A percentile compares a stretch with the other conserved stretches of the same genome.
These are phyloP conservation scores for Quercus phellos DNA, from an alignment of 331 rosid species.

Conservation along the genomic window DNA sequence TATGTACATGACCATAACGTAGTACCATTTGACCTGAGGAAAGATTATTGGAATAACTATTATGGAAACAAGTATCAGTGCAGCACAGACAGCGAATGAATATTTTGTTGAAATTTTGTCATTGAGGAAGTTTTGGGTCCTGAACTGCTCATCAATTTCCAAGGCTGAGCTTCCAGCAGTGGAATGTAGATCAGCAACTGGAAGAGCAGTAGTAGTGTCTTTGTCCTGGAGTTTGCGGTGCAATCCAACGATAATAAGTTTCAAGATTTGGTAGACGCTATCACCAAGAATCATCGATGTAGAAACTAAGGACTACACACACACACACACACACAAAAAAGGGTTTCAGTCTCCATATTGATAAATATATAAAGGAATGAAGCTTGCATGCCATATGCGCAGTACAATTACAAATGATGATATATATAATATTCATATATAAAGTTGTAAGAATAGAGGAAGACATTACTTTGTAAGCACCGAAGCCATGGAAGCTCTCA, in stretches of 20 bases:
- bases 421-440: too few species aligned
- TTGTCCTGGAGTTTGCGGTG: neutral
- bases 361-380: too few species aligned
- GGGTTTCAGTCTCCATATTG: too few species aligned
- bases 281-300: neutral
- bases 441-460: neutral
- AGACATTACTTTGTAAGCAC: neutral
- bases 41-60: neutral
- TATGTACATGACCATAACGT: neutral
- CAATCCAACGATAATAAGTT: neutral
- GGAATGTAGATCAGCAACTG: neutral
- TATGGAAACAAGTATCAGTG: neutral
- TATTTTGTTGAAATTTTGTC: neutral
- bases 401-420: too few species aligned
- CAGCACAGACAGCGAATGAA: neutral
- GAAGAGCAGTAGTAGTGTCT: neutral
- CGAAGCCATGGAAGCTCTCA: neutral
- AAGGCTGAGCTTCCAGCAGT: neutral
- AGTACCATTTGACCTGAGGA: neutral
- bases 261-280: neutral
- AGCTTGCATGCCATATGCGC: too few species aligned
- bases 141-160: neutral
- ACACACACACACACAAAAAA: too few species aligned
- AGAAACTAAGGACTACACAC: neutral
- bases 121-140: neutral